Evolutionary conservation across 2,329 filamentous ascomycete species (phyloP).

Genomic region (Phyllachora maydis): DNA sequence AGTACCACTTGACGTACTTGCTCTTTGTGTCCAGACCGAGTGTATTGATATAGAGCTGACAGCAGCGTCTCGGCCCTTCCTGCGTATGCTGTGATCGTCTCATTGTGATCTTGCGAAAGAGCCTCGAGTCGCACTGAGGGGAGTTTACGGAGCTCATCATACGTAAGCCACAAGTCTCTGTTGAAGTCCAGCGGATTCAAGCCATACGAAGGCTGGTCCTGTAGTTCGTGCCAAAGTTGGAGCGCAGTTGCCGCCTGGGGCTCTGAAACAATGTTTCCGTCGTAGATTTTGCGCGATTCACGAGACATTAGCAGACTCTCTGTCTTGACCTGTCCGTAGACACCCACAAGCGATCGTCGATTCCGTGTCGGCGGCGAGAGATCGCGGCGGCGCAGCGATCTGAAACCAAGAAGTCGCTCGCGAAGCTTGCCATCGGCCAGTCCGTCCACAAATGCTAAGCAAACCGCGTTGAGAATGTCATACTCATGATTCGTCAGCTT

Average conservation of each 20-base stretch:
- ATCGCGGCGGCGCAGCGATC: slow-evolving; percentile 21
- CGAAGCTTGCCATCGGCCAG: slow-evolving; percentile 24
- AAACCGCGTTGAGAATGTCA: slow-evolving; percentile 27
- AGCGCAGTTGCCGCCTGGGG: slow-evolving; percentile 16
- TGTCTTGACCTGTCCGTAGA: slow-evolving; percentile 32
- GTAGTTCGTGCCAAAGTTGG: slow-evolving; percentile 22
- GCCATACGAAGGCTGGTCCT: slow-evolving; percentile 16
- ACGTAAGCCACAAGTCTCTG: slow-evolving; percentile 26
- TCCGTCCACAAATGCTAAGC: slow-evolving; percentile 30
- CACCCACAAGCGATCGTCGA: slow-evolving; percentile 28
- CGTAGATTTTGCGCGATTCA: slow-evolving; percentile 16
- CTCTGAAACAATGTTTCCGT: slow-evolving; percentile 13
- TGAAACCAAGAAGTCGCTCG: slow-evolving; percentile 19
- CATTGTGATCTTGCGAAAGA: slow-evolving; percentile 30
- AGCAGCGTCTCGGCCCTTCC: slow-evolving; percentile 19
- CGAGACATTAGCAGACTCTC: slow-evolving; percentile 28
- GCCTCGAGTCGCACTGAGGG: slow-evolving; percentile 29
- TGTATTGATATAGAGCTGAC: slow-evolving; percentile 11
- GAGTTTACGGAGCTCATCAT: slow-evolving; percentile 27
- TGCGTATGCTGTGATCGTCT: slow-evolving; percentile 28
- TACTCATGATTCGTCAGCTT: slow-evolving; percentile 22
- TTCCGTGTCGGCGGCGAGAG: slow-evolving; percentile 8
- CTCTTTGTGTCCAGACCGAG: slow-evolving; percentile 6
- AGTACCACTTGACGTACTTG: slow-evolving; percentile 11
- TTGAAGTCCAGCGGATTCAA: slow-evolving; percentile 26